phyloP scores from a whole-genome alignment of 768 basidiomycete species.

The Sutorius australiensis region DNA sequence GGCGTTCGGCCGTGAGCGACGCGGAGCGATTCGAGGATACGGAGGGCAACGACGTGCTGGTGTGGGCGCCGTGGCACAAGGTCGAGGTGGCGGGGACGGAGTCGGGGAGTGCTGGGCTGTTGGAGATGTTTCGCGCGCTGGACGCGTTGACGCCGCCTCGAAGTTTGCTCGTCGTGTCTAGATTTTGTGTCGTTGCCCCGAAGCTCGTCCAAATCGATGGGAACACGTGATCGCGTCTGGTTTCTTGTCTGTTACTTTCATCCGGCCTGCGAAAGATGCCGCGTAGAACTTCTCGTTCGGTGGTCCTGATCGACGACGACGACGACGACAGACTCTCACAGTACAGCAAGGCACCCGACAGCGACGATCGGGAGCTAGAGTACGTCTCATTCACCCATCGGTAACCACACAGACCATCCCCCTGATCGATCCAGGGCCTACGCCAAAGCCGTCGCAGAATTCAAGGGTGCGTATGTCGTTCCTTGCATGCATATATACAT shows the following conservation, averaged over 20 bases:
- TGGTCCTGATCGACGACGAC: conserved; percentile 10
- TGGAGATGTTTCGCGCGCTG: conserved; percentile 19
- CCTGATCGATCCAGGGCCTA: conserved; percentile 15
- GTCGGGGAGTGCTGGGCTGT: conserved; percentile 6
- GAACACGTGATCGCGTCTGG: conserved; percentile 20
- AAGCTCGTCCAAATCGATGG: background rate
- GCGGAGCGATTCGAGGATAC: conserved; percentile 33
- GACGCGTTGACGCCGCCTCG: conserved; percentile 29
- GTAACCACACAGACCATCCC: background rate
- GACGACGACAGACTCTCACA: conserved; percentile 16
- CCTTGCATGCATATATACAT: background rate
- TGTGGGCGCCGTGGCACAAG: conserved; percentile 53
- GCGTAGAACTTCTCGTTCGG: conserved; percentile 6
- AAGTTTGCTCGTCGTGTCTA: conserved; percentile 28
- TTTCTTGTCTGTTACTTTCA: background rate
- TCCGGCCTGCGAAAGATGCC: conserved; percentile 12
- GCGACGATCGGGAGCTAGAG: conserved; percentile 29
- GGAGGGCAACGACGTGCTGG: conserved; percentile 37
- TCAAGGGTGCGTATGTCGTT: conserved; percentile 23
- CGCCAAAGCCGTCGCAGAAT: conserved; percentile 30
- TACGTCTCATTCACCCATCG: background rate
- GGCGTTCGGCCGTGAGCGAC: conserved; percentile 29
- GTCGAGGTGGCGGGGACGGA: conserved; percentile 25
- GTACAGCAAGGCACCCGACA: conserved; percentile 16
- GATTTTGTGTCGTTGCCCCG: conserved; percentile 22